Evolutionary conservation across 2,329 filamentous ascomycete species (phyloP), one percentile per base, ranked within the genome.

Genomic region (Fusarium sp.): DNA sequence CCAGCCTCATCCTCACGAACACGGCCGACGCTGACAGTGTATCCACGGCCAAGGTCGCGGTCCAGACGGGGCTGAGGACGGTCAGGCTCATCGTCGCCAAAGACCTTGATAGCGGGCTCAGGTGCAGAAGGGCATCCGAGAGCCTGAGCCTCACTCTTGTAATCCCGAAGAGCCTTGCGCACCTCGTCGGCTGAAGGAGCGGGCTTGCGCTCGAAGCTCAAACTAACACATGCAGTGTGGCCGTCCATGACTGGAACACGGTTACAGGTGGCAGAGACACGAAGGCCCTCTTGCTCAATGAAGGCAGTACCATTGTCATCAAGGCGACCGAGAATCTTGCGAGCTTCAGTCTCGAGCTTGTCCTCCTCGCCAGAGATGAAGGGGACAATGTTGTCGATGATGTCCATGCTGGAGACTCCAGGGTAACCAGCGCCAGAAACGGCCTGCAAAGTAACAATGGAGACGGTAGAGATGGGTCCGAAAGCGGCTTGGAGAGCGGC

Each of bases 311-410:
- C 87, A 24, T 93, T 91, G 45, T 84, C 83, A 79, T 94, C 94
- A 78, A 98, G 85, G 39, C 83, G 82, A 59, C 96, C 96, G 6
- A 98, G 88, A 78, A 98, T 98, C 89, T 98, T 98, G 79, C 94
- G 93, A 5, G 96, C 95, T 84, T 98, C 96, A 7, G 93, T 93
- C 86, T 98, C 94, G 36, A 98, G 90, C 87, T 98, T 98, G 83
- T 98, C 95, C 83, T 98, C 96, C 84, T 98, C 96, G 66, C 95
- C 95, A 2, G 89, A 88, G 81, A 98, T 99, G 84, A 90, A 98
- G 14, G 96, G 96, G 49, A 99, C 94, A 5, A 98, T 93, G 81
- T 98, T 98, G 85, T 98, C 96, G 71, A 98, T 86, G 70, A 98
- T 93, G 83, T 98, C 96, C 95, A 98, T 98, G 83, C 90, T 94